Evolutionary conservation across 306 rosid species (phyloP), one percentile per base, ranked within the genome.

Genomic region (Gynostemma pentaphyllum): DNA sequence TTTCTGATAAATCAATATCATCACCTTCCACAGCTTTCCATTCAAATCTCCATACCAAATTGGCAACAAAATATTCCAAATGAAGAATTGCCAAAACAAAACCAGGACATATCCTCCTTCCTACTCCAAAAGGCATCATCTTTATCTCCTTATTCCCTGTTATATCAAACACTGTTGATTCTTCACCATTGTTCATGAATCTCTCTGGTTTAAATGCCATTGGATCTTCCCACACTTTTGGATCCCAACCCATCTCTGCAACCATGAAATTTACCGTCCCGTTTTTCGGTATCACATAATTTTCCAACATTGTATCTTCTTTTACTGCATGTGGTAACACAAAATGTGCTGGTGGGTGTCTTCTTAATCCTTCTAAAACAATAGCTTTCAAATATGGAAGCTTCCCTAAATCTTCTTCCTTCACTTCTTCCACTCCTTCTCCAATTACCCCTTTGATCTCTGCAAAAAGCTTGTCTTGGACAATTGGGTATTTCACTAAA

Each of bases 61-160:
- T 82, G 0, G 85, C 85, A 68, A 82, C 68, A 72, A 82, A 69
- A 18, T 71, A 82, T 44, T 76, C 76, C 49, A 82, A 59, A 56
- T 79, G 85, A 76, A 82, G 80, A 3, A 44, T 2, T 6, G 85
- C 78, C 76, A 79, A 42, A 26, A 47, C 63, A 32, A 76, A 74
- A 12, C 80, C 85, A 0, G 85, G 88, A 15, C 88, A 82, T 11
- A 82, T 70, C 36, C 88, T 83, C 67, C 75, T 79, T 1, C 88
- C 88, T 1, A 81, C 85, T 27, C 88, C 85, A 69, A 82, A 82
- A 23, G 88, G 88, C 82, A 82, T 76, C 88, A 82, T 82, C 54
- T 77, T 82, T 54, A 82, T 79, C 73, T 72, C 85, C 2, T 16
- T 22, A 36, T 55, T 15, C 21, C 85, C 85, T 75, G 75, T 82